Conservation (phyloP, 306 rosid genomes). For the Gastrolobium bilobum region DNA sequence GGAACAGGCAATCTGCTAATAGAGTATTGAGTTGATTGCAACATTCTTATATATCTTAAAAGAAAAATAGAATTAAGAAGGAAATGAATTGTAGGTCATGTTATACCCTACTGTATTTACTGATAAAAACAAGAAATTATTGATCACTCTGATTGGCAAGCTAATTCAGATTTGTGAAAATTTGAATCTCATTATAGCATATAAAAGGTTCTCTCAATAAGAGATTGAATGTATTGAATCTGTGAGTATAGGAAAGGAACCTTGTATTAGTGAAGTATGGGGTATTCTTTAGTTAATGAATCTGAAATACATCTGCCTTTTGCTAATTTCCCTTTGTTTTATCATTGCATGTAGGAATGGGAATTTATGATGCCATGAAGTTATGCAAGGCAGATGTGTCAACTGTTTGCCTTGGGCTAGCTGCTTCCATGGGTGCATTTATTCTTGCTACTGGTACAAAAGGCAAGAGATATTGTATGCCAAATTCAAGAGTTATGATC, state of each 20-base stretch:
- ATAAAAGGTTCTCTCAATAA: neutral
- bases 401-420: conserved; percentile 94
- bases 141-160: conserved; percentile 25
- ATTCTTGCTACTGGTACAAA: conserved; percentile 89
- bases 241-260: conserved; percentile 21
- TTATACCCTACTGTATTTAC: conserved; percentile 8
- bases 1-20: neutral
- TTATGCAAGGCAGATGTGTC: conserved; percentile 95
- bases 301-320: conserved; percentile 24
- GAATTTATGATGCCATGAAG: conserved; percentile 97
- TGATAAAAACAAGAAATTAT: neutral
- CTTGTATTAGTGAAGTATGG: neutral
- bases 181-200: neutral
- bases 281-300: conserved; percentile 6
- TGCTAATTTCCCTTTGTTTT: conserved; percentile 46
- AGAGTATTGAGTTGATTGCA: neutral
- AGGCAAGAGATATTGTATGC: conserved; percentile 99
- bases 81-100: conserved; percentile 7
- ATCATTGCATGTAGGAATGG: conserved; percentile 75
- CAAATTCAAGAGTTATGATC: conserved; percentile 93
- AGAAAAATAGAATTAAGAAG: neutral
- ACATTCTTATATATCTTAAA: neutral
- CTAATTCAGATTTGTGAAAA: conserved; percentile 27
- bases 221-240: conserved; percentile 25
- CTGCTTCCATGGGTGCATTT: conserved; percentile 99